A percentile compares a stretch with the other conserved stretches of the same genome.
Conservation (phyloP, 345 rosid genomes). For the Triadica sebifera region DNA sequence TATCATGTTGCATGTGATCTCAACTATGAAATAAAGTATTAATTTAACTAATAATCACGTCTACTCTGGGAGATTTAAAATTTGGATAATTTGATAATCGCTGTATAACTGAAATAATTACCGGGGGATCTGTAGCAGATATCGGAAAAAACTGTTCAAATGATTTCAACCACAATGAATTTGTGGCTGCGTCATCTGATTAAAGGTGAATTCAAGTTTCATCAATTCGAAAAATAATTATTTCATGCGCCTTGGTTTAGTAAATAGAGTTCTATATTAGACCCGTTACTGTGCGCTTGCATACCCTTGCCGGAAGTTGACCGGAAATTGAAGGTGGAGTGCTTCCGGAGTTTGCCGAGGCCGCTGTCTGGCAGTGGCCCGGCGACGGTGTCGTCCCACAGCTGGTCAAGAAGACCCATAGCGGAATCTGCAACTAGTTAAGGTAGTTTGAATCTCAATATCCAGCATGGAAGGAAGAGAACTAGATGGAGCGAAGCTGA, state of each 20-base stretch:
- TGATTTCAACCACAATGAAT: neutral
- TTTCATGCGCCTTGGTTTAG: neutral
- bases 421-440: neutral
- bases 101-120: neutral
- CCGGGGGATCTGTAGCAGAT: too few relatives aligned
- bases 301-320: slow-evolving; percentile 83
- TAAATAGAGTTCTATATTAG: neutral
- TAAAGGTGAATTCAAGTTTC: neutral
- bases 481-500: neutral
- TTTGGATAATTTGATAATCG: neutral
- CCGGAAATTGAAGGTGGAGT: slow-evolving; percentile 53
- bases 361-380: slow-evolving; percentile 95
- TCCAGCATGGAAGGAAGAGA: neutral
- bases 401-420: slow-evolving; percentile 87
- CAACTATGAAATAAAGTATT: neutral
- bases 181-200: neutral
- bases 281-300: slow-evolving; percentile 23
- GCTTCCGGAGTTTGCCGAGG: slow-evolving; percentile 90
- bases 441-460: neutral
- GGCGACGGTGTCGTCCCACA: slow-evolving; percentile 99
- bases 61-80: neutral
- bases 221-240: neutral
- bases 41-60: neutral
- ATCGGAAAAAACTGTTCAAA: too few relatives aligned
- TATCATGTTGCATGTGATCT: neutral